Evolutionary conservation across 495 filamentous ascomycete species (phyloP).

Genomic region (Aspergillus sclerotiicarbonarius): DNA sequence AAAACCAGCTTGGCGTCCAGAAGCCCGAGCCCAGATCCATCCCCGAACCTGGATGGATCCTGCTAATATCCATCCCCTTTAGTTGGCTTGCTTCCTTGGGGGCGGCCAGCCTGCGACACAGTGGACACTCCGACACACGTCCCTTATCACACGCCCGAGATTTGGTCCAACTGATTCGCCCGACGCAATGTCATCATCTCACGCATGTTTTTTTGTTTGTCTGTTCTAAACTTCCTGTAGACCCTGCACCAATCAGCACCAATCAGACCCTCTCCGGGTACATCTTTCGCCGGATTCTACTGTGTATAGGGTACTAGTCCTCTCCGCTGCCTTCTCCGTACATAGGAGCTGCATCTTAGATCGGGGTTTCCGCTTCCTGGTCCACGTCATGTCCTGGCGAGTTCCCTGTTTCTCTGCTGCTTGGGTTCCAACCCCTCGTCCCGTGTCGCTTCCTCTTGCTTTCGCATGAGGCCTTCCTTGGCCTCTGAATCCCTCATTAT

Average conservation of each 20-base stretch:
- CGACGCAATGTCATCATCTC: background rate
- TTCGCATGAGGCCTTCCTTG: background rate
- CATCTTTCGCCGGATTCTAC: background rate
- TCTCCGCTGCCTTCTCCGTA: background rate
- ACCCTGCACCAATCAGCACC: background rate
- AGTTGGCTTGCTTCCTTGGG: background rate
- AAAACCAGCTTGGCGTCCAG: slow-evolving; percentile 5
- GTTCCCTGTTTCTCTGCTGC: background rate
- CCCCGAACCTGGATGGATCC: background rate
- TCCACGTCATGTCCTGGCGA: background rate
- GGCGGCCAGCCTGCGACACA: background rate
- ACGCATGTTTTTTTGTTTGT: background rate
- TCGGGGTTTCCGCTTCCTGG: background rate
- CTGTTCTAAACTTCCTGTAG: background rate
- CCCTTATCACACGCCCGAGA: background rate
- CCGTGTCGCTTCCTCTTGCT: background rate
- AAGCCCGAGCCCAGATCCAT: background rate
- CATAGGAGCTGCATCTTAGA: background rate
- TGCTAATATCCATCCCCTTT: background rate
- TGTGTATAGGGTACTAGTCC: background rate
- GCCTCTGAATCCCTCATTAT: background rate
- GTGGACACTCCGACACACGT: background rate
- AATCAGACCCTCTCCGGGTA: background rate
- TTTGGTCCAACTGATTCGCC: background rate
- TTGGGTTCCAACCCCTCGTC: background rate